Evolutionary conservation across 2,329 filamentous ascomycete genomes (phyloP).

Genomic region (Samsoniella hepiali): DNA sequence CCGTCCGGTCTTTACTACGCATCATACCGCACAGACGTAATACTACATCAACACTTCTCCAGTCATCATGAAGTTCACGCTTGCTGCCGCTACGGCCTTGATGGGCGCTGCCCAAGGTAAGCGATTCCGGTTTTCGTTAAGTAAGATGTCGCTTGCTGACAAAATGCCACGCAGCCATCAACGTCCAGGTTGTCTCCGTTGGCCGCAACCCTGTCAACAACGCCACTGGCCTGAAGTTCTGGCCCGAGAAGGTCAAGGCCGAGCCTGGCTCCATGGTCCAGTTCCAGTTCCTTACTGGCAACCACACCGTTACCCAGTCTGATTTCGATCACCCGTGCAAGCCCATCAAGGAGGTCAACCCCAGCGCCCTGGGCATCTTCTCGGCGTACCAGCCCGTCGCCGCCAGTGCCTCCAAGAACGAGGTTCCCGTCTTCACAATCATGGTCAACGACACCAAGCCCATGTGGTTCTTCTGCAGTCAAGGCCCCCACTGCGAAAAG

Average conservation of each 20-base stretch:
- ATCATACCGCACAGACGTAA: constrained; percentile 21
- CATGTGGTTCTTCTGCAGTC: constrained; percentile 76
- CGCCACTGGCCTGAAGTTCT: constrained; percentile 54
- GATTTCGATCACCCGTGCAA: constrained; percentile 68
- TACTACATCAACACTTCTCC: constrained; percentile 1
- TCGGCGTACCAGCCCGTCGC: constrained; percentile 65
- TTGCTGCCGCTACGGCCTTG: constrained; percentile 46
- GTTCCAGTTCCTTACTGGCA: constrained; percentile 64
- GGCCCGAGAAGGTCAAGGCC: constrained; percentile 63
- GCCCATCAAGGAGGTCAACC: constrained; percentile 53
- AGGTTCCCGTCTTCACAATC: constrained; percentile 67
- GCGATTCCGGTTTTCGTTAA: constrained; percentile 12
- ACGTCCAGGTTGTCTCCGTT: constrained; percentile 65
- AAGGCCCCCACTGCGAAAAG: constrained; percentile 68
- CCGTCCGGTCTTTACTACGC: constrained; percentile 28
- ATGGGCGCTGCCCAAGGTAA: constrained; percentile 46
- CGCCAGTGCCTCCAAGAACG: constrained; percentile 45
- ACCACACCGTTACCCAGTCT: constrained; percentile 79
- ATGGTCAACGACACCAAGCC: constrained; percentile 66
- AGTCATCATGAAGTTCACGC: constrained; percentile 52
- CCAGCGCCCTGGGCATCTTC: constrained; percentile 58
- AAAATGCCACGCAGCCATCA: constrained; percentile 27
- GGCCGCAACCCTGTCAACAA: constrained; percentile 49
- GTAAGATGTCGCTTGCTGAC: neutral
- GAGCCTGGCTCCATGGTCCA: constrained; percentile 61